phyloP scores from a whole-genome alignment of 75 land plant genomes.

The Picea sitchensis region DNA sequence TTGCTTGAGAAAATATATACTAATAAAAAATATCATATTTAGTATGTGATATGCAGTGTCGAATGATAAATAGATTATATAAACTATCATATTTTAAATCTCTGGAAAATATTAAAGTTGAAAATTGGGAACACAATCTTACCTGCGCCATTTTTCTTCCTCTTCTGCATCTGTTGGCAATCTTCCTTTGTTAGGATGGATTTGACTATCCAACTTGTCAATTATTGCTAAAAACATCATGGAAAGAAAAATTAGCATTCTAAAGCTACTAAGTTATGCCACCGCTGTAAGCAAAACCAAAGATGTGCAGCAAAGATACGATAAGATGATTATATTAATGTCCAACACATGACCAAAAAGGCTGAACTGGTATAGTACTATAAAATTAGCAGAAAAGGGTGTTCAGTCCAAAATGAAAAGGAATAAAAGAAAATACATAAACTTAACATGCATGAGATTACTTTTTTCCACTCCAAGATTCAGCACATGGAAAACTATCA shows the following conservation, averaged over 20 bases:
- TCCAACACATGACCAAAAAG: no score
- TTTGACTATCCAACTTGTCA: conserved; percentile 39
- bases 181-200: conserved; percentile 34
- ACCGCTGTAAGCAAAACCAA: conserved; percentile 1
- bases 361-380: no score
- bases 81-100: no score
- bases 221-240: conserved; percentile 71
- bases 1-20: no score
- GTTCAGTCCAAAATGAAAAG: no score
- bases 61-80: no score
- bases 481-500: not conserved
- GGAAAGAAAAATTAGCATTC: conserved; percentile 1
- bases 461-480: not conserved
- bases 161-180: conserved; percentile 36
- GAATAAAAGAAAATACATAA: not conserved
- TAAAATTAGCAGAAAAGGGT: no score
- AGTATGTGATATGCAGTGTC: no score
- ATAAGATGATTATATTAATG: no score
- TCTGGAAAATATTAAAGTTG: no score
- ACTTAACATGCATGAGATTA: not conserved
- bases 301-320: not conserved
- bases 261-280: not conserved
- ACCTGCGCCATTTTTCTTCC: conserved; percentile 89
- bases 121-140: conserved; percentile 4
- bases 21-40: no score